Evolutionary conservation across 805 yeast genomes (phyloP).

Genomic region (Pichia deserticola): DNA sequence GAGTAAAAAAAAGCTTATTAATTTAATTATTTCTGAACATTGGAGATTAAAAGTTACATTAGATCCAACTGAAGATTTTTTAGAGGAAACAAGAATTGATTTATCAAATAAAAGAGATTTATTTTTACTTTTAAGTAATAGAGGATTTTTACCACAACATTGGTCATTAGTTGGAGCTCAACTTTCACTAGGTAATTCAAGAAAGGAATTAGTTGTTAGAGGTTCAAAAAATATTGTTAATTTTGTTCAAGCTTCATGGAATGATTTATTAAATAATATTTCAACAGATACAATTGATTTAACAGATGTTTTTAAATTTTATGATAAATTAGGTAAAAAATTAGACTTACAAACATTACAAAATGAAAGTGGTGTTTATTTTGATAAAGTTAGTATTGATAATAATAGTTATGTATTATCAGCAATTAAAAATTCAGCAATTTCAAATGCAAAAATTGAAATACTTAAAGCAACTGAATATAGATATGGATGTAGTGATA

Average conservation of each 20-base stretch:
- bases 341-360: conserved; percentile 21
- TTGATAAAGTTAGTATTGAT: conserved; percentile 21
- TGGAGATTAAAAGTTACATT: conserved; percentile 21
- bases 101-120: conserved; percentile 25
- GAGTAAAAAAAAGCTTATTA: conserved; percentile 17
- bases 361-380: conserved; percentile 25
- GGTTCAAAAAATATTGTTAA: conserved; percentile 23
- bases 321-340: conserved; percentile 12
- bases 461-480: conserved; percentile 24
- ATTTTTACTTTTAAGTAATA: conserved; percentile 26
- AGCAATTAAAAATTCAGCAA: conserved; percentile 20
- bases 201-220: conserved; percentile 22
- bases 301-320: conserved; percentile 14
- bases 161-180: conserved; percentile 32
- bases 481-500: conserved; percentile 15
- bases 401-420: conserved; percentile 23
- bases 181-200: conserved; percentile 21
- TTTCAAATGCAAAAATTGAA: conserved; percentile 21
- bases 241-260: conserved; percentile 30
- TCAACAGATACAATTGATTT: conserved; percentile 19
- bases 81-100: conserved; percentile 17
- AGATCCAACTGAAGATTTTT: conserved; percentile 6
- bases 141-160: conserved; percentile 26
- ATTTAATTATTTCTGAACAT: conserved; percentile 15
- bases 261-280: conserved; percentile 23